These are phyloP conservation scores for Boletus tylopilopsis DNA, from an alignment of 768 basidiomycete genomes.

Conservation along the genomic window DNA sequence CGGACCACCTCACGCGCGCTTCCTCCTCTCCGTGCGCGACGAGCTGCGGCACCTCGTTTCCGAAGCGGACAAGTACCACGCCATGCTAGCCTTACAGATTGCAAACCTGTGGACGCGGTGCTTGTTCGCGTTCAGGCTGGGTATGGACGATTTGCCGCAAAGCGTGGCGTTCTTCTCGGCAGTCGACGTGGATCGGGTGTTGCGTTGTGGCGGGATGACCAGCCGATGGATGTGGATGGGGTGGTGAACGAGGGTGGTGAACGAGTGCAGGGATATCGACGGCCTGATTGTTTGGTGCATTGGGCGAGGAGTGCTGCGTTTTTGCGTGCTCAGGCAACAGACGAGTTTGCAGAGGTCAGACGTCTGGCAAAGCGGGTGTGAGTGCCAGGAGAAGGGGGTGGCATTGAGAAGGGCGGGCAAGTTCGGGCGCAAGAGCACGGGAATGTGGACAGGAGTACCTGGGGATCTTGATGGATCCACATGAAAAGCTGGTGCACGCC, in stretches of 20 bases:
- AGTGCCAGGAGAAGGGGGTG: background rate
- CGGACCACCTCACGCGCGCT: conserved; percentile 86
- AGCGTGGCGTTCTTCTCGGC: conserved; percentile 97
- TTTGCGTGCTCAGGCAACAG: conserved; percentile 73
- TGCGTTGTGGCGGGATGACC: conserved; percentile 61
- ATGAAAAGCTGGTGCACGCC: too few species aligned
- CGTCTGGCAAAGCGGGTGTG: conserved; percentile 52
- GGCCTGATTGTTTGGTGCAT: conserved; percentile 61
- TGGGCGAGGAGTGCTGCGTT: conserved; percentile 62
- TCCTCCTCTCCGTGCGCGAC: conserved; percentile 96
- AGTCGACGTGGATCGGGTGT: conserved; percentile 86
- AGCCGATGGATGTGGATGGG: conserved; percentile 42
- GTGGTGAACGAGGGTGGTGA: conserved; percentile 7
- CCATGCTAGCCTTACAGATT: conserved; percentile 88
- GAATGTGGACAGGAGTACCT: conserved; percentile 11
- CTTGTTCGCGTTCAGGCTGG: conserved; percentile 87
- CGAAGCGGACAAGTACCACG: conserved; percentile 88
- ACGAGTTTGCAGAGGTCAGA: conserved; percentile 68
- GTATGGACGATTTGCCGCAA: conserved; percentile 94
- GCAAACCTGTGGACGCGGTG: conserved; percentile 95
- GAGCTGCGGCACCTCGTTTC: conserved; percentile 91
- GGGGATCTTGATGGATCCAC: conserved; percentile 2
- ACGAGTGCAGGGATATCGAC: conserved; percentile 43
- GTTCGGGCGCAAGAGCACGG: background rate
- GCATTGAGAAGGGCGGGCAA: conserved; percentile 8